phyloP scores from a whole-genome alignment of 768 basidiomycete species.

The Russula abietina region DNA sequence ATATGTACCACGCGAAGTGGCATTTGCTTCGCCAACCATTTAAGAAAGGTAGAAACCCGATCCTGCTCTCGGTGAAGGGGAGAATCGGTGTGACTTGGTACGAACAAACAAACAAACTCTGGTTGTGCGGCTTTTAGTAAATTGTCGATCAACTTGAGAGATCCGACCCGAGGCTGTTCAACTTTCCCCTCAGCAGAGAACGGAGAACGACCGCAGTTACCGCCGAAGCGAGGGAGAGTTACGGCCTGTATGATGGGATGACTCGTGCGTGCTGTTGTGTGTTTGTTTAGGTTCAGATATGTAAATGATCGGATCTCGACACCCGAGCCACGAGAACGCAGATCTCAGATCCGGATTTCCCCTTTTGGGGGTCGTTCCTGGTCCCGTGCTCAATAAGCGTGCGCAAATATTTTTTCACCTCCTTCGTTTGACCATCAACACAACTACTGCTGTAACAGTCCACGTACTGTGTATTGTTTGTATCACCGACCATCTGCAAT shows the following conservation, averaged over 20 bases:
- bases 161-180: not conserved
- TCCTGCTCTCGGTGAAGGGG: conserved; percentile 4
- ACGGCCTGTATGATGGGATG: not conserved
- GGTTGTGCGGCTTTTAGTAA: conserved; percentile 10
- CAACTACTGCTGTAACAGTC: not conserved
- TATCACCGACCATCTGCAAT: not conserved
- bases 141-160: conserved; percentile 13
- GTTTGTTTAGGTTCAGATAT: conserved; percentile 3
- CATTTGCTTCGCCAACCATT: not conserved
- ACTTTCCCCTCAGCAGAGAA: not conserved
- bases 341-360: conserved; percentile 11
- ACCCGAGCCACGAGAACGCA: not conserved
- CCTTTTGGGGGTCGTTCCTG: conserved; percentile 2
- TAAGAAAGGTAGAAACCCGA: conserved; percentile 1
- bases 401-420: not conserved
- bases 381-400: not conserved
- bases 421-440: not conserved
- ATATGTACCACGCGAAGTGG: not conserved
- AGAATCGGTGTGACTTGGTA: conserved; percentile 17
- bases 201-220: not conserved
- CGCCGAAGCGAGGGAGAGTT: not conserved
- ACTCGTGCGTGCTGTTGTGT: not conserved
- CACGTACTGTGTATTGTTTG: too few relatives aligned
- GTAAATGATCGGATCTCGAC: conserved; percentile 15
- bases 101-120: not conserved